These are phyloP conservation scores for Clarireedia homoeocarpa DNA, from an alignment of 2,329 filamentous ascomycete species.

Conservation along the genomic window DNA sequence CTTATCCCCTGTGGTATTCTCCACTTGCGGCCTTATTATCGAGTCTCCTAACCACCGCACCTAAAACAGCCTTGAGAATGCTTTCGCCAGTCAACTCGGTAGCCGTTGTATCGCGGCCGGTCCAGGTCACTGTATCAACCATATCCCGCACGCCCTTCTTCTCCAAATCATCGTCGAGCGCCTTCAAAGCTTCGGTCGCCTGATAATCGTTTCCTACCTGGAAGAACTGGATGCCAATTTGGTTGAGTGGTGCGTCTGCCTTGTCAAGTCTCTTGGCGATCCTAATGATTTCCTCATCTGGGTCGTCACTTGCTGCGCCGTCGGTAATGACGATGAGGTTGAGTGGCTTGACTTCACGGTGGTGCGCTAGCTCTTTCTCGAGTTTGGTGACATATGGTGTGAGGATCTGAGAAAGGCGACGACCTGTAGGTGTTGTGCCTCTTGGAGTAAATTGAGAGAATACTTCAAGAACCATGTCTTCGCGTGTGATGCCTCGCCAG, in stretches of 20 bases:
- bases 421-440: slow-evolving; percentile 68
- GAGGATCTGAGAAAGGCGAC: slow-evolving; percentile 62
- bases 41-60: slow-evolving; percentile 61
- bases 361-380: slow-evolving; percentile 31
- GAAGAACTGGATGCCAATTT: slow-evolving; percentile 93
- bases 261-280: slow-evolving; percentile 64
- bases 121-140: slow-evolving; percentile 82
- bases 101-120: slow-evolving; percentile 30
- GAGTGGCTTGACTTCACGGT: slow-evolving; percentile 57
- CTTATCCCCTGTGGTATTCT: background rate
- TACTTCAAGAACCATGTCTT: slow-evolving; percentile 53
- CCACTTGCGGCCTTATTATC: slow-evolving; percentile 34
- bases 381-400: slow-evolving; percentile 59
- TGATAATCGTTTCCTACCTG: slow-evolving; percentile 71
- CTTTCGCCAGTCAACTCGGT: slow-evolving; percentile 53
- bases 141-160: slow-evolving; percentile 67
- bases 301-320: slow-evolving; percentile 72
- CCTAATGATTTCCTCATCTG: slow-evolving; percentile 59
- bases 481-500: slow-evolving; percentile 56
- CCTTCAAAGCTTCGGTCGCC: slow-evolving; percentile 57
- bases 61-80: slow-evolving; percentile 77
- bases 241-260: slow-evolving; percentile 64
- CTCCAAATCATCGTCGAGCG: slow-evolving; percentile 67
- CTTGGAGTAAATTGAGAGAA: slow-evolving; percentile 60
- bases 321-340: slow-evolving; percentile 95